Conservation (phyloP, 23 red algal genomes). For the Gracilariopsis chorda region DNA sequence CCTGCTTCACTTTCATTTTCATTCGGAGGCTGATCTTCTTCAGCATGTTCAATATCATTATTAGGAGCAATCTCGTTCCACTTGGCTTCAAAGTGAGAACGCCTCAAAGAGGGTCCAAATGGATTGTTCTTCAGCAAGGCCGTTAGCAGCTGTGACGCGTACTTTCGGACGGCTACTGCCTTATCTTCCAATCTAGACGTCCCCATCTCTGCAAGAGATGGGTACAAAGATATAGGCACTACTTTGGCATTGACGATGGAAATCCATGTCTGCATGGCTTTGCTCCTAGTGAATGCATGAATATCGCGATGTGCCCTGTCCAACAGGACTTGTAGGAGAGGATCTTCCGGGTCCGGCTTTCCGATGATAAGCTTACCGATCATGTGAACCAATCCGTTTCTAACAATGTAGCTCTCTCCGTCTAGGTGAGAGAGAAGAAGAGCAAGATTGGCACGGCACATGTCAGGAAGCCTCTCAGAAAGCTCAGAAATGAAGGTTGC, state of each 20-base stretch:
- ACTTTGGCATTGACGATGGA: constrained; percentile 17
- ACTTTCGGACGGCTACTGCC: constrained; percentile 66
- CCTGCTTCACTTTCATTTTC: not conserved
- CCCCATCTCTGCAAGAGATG: constrained; percentile 41
- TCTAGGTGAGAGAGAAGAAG: constrained; percentile 67
- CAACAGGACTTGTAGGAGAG: constrained; percentile 64
- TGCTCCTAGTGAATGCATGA: constrained; percentile 78
- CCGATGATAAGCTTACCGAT: constrained; percentile 48
- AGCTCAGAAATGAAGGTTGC: constrained; percentile 71
- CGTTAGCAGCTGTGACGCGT: constrained; percentile 54
- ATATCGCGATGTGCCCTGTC: constrained; percentile 63
- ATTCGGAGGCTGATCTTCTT: not conserved
- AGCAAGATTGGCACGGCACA: constrained; percentile 38
- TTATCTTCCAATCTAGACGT: constrained; percentile 68
- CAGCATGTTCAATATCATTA: not conserved
- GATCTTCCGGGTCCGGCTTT: constrained; percentile 45
- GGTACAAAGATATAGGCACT: constrained; percentile 54
- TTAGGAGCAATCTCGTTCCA: not conserved
- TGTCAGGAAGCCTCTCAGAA: constrained; percentile 3
- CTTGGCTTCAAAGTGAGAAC: constrained; percentile 23
- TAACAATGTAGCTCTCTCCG: constrained; percentile 71
- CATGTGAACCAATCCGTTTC: constrained; percentile 76
- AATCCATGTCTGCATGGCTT: constrained; percentile 77
- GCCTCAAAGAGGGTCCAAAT: constrained; percentile 55
- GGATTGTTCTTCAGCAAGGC: constrained; percentile 67